These are phyloP conservation scores for Suillus weaverae DNA, from an alignment of 768 basidiomycete species.

Conservation along the genomic window DNA sequence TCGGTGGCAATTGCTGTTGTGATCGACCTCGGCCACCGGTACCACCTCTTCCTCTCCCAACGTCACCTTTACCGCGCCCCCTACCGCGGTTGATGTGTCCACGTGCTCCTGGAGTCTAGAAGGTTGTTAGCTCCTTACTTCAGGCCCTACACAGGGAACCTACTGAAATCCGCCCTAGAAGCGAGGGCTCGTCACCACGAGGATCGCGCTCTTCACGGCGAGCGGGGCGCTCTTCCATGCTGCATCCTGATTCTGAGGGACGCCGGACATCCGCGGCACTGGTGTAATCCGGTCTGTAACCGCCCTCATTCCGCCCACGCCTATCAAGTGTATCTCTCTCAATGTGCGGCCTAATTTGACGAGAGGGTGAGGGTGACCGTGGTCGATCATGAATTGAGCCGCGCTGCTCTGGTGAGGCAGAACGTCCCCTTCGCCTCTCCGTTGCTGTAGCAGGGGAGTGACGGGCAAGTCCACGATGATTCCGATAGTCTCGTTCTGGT, in stretches of 20 bases:
- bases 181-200: background rate
- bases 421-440: slow-evolving; percentile 13
- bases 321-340: background rate
- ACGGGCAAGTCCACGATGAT: background rate
- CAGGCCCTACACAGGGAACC: background rate
- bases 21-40: slow-evolving; percentile 16
- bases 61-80: slow-evolving; percentile 21
- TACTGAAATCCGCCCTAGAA: background rate
- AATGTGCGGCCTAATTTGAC: background rate
- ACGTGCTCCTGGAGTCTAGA: background rate
- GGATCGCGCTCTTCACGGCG: background rate
- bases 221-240: background rate
- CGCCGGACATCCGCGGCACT: background rate
- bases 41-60: slow-evolving; percentile 18
- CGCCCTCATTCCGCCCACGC: background rate
- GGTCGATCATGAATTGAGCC: background rate
- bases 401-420: background rate
- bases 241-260: background rate
- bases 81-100: slow-evolving; percentile 5
- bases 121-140: slow-evolving; percentile 1
- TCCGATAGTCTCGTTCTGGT: slow-evolving; percentile 8
- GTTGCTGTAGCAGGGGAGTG: slow-evolving; percentile 10
- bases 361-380: background rate
- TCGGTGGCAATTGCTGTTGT: slow-evolving; percentile 19
- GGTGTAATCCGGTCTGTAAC: background rate